Conservation (phyloP, 139 green algal genomes). For the Coelastrella sp. region DNA sequence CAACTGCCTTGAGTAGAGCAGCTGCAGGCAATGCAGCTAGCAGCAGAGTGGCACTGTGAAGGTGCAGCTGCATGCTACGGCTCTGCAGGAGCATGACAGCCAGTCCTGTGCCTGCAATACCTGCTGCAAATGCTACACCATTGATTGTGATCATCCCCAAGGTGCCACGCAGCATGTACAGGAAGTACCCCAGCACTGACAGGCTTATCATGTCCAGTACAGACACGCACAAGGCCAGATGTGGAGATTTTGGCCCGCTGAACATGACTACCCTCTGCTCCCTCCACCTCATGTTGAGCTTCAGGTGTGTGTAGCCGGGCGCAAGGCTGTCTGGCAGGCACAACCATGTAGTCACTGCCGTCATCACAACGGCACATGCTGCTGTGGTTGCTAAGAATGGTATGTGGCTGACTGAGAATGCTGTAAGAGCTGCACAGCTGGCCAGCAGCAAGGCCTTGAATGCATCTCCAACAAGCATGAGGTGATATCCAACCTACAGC, state of each 20-base stretch:
- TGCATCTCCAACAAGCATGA: conserved; percentile 37
- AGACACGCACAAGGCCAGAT: not conserved
- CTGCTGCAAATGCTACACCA: conserved; percentile 4
- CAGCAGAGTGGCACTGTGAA: conserved; percentile 34
- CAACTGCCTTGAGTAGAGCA: conserved; percentile 23
- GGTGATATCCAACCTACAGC: conserved; percentile 34
- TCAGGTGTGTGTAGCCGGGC: conserved; percentile 32
- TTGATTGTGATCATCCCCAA: conserved; percentile 29
- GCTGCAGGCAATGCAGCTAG: conserved; percentile 26
- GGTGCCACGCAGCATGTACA: not conserved
- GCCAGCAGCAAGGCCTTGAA: conserved; percentile 42
- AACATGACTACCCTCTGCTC: conserved; percentile 41
- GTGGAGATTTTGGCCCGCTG: conserved; percentile 5
- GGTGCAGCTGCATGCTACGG: conserved; percentile 38
- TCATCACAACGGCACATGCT: not conserved
- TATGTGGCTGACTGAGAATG: conserved; percentile 22
- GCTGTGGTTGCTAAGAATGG: conserved; percentile 22
- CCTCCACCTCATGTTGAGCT: conserved; percentile 42
- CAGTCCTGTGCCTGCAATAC: not conserved
- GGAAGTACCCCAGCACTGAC: conserved; percentile 22
- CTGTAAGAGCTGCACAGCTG: conserved; percentile 24
- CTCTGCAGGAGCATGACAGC: conserved; percentile 24
- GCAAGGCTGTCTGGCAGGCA: conserved; percentile 33
- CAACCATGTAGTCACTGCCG: conserved; percentile 18
- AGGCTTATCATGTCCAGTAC: conserved; percentile 38